Base-by-base conservation (phyloP, 1,139 yeast genomes). In the Suhomyces bribrorum region DNA sequence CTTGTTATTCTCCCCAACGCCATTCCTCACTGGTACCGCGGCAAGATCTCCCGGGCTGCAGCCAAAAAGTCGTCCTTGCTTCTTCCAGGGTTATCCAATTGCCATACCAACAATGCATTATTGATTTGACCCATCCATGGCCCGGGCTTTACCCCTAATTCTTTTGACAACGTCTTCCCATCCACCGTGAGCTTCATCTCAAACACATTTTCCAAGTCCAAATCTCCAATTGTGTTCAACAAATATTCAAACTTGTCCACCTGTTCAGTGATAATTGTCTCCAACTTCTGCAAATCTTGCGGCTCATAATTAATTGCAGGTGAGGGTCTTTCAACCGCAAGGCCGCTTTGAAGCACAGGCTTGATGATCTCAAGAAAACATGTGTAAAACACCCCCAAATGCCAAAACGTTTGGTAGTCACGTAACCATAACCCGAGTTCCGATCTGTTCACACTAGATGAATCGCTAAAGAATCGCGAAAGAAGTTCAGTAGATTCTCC, bases 81-180 rank as follows among this genome's bases (percentile, higher is more conserved):
- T 7, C 73, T 72, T 0, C 52, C 53, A 0, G 95, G 95, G 49
- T 86, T 61, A 46, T 84, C 89, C 42, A 88, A 66, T 60, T 89
- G 96, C 86, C 90, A 84, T 11, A 69, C 61, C 31, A 87, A 58
- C 7, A 86, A 72, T 31, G 71, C 62, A 11, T 77, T 78, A 41
- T 78, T 74, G 8, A 81, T 63, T 20, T 62, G 61, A 7, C 79
- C 70, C 73, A 88, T 70, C 96, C 96, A 88, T 4, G 90, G 89
- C 0, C 97, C 97, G 0, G 92, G 88, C 54, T 83, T 84, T 40
- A 66, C 68, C 12, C 70, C 62, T 15, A 84, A 62, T 12, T 69
- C 62, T 34, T 69, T 64, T 35, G 75, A 65, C 34, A 88, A 59
- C 23, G 77, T 74, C 48, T 82, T 86, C 14, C 97, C 97, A 55